Evolutionary conservation across 2,329 filamentous ascomycete species (phyloP).

Genomic region (Chrysosporium keratinophilum): DNA sequence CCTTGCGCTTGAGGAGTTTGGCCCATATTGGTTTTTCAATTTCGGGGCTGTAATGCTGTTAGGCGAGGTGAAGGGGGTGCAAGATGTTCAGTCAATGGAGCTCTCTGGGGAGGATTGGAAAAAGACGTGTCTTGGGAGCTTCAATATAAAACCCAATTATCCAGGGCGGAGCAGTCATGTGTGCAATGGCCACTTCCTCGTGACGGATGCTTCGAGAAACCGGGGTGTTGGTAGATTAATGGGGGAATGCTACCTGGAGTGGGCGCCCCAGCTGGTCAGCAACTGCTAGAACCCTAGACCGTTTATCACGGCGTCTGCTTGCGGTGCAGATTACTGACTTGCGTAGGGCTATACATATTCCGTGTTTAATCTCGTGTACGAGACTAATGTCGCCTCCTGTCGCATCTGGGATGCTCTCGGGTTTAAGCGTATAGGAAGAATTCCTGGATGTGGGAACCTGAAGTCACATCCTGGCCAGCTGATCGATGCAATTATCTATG

Average conservation of each 20-base stretch:
- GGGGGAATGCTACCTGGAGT: slow-evolving; percentile 67
- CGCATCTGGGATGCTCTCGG: slow-evolving; percentile 86
- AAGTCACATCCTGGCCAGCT: slow-evolving; percentile 58
- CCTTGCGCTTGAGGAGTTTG: slow-evolving; percentile 64
- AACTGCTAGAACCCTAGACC: slow-evolving; percentile 14
- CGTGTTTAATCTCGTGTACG: slow-evolving; percentile 89
- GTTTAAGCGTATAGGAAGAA: slow-evolving; percentile 82
- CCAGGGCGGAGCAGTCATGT: slow-evolving; percentile 82
- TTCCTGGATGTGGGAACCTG: slow-evolving; percentile 61
- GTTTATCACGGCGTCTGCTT: slow-evolving; percentile 23
- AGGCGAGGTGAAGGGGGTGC: slow-evolving; percentile 57
- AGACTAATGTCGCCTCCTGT: slow-evolving; percentile 82
- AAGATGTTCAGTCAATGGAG: slow-evolving; percentile 43
- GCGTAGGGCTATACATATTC: slow-evolving; percentile 72
- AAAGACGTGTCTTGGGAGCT: slow-evolving; percentile 73
- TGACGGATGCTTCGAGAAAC: slow-evolving; percentile 62
- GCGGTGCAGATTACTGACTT: slow-evolving; percentile 2
- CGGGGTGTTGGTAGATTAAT: slow-evolving; percentile 65
- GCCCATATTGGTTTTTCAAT: slow-evolving; percentile 80
- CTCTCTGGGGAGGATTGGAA: slow-evolving; percentile 60
- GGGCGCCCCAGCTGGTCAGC: slow-evolving; percentile 55
- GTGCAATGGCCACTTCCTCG: slow-evolving; percentile 65
- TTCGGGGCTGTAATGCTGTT: slow-evolving; percentile 82
- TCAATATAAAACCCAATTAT: slow-evolving; percentile 92
- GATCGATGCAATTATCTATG: slow-evolving; percentile 69